Base-by-base conservation (phyloP, 228 moss, liverwort and hornwort species). In the Sphagnum magellanicum region DNA sequence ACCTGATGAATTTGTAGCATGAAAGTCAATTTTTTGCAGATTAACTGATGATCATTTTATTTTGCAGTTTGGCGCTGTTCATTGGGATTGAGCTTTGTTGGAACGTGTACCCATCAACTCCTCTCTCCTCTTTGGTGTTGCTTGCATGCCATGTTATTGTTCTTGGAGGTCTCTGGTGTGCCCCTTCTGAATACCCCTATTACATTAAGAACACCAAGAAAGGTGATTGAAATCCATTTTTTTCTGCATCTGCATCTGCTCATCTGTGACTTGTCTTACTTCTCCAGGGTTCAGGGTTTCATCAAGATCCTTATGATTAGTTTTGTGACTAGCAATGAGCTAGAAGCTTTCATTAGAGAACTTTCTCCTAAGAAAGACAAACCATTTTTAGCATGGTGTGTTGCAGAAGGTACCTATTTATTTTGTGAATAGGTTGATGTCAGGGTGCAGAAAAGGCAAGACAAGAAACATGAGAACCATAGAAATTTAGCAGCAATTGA, bases 21-120 rank as follows among this genome's bases (percentile, higher is more conserved):
- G 10, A 2, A 55, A 1, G 5, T 49, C 17, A 53, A 46, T 48
- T 10, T 57, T 53, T 55, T 51, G 6, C n/a, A 1, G 48, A 51
- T 0, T 32, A 32, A 32, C 32, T 67, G 12, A 16, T 48, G 55
- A 66, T 59, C 46, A 6, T 49, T 49, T 6, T 55, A 12, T 8
- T 55, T 55, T 85, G 78, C 93, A 98, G 97, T 71, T 70, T 98
- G 71, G 74, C 66, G 52, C 81, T 98, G 59, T 89, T 98, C 74
- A 61, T 72, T 53, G 77, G 75, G 58, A 82, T 90, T 71, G 98
- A 98, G 72, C 66, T 94, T 50, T 94, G 92, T 77, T 98, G 98
- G 98, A 98, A 98, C 66, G 74, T 93, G 46, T 98, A 84, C 78
- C 98, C 98, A 13, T 98, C 98, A 49, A 98, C 90, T 13, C 51